Conservation (phyloP, 495 filamentous ascomycete species). For the Alectoria sarmentosa region DNA sequence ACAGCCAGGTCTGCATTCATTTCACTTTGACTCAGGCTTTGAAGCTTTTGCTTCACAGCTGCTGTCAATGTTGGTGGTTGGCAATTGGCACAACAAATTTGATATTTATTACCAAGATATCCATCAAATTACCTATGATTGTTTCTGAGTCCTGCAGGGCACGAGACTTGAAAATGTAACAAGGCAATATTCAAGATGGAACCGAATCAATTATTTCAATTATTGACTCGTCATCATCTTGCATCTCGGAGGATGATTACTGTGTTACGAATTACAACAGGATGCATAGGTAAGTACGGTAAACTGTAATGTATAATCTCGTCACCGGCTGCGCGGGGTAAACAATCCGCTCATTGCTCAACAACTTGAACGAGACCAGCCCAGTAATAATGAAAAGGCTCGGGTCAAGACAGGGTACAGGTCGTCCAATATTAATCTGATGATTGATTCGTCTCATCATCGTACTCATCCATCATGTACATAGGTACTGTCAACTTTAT, state of each 20-base stretch:
- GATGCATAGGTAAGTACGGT: too few species aligned
- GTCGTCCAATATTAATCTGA: too few species aligned
- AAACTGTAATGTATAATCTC: background rate
- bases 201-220: background rate
- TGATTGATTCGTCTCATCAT: too few species aligned
- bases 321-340: slow-evolving; percentile 13
- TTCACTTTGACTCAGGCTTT: background rate
- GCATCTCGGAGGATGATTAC: background rate
- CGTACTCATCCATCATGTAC: too few species aligned
- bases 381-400: too few species aligned
- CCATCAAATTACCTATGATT: too few species aligned
- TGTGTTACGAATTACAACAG: background rate
- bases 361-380: background rate
- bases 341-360: background rate
- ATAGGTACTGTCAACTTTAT: too few species aligned
- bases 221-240: too few species aligned
- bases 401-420: too few species aligned
- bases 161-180: background rate
- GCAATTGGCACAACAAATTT: background rate
- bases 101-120: too few species aligned
- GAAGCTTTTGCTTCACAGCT: background rate
- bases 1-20: background rate
- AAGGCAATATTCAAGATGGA: too few species aligned
- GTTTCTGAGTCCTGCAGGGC: too few species aligned
- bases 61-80: background rate